A percentile compares a stretch with the other conserved stretches of the same genome.
Evolutionary conservation across 2,329 filamentous ascomycete species (phyloP).

Genomic region (Ceratocystis ficicola): DNA sequence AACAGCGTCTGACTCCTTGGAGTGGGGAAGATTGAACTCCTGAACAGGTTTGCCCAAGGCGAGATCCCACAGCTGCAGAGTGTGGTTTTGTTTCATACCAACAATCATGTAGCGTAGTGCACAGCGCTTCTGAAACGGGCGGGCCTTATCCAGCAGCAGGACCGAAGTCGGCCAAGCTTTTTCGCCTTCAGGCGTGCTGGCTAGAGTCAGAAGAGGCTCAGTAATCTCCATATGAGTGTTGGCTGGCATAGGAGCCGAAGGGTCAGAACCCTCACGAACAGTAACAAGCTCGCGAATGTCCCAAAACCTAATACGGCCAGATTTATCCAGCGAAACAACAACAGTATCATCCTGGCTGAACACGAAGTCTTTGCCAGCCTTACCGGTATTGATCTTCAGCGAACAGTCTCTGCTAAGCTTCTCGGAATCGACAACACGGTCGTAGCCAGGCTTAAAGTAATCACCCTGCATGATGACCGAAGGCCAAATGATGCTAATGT

Average conservation of each 20-base stretch:
- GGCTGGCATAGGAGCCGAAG: conserved; percentile 41
- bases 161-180: conserved; percentile 97
- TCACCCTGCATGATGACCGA: conserved; percentile 50
- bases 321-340: conserved; percentile 93
- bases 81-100: conserved; percentile 98
- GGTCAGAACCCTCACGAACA: conserved; percentile 39
- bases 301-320: conserved; percentile 94
- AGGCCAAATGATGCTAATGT: conserved; percentile 78
- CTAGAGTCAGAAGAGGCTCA: conserved; percentile 73
- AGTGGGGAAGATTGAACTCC: conserved; percentile 90
- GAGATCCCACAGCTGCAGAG: conserved; percentile 95
- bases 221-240: conserved; percentile 61
- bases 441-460: conserved; percentile 50
- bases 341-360: conserved; percentile 95
- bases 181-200: conserved; percentile 73
- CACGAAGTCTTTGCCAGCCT: conserved; percentile 94
- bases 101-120: conserved; percentile 92
- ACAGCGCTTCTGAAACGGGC: conserved; percentile 79
- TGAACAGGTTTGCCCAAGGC: conserved; percentile 90
- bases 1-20: conserved; percentile 92
- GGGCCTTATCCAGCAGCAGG: conserved; percentile 88
- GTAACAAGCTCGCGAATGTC: conserved; percentile 71
- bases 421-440: conserved; percentile 70
- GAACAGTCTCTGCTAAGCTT: conserved; percentile 76
- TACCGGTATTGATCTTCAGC: conserved; percentile 89